These are phyloP conservation scores for Eimeria necatrix DNA, from an alignment of 169 alveolate species.

Conservation along the genomic window DNA sequence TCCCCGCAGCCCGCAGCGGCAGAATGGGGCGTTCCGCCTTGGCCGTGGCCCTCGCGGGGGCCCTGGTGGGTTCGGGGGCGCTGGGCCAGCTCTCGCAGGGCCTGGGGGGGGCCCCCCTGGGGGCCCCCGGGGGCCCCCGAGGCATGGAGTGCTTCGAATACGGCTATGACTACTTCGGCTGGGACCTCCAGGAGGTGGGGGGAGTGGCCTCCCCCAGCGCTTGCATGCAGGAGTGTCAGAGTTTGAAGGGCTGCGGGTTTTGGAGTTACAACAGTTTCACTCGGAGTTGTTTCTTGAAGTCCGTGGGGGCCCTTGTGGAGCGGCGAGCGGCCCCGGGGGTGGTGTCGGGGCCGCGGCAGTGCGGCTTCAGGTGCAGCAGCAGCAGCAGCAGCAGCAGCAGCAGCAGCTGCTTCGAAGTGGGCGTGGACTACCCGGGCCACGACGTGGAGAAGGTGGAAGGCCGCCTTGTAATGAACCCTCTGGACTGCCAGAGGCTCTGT, in stretches of 20 bases:
- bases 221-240: slow-evolving; percentile 33
- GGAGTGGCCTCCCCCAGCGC: background rate
- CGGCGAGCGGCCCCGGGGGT: background rate
- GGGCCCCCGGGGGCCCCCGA: background rate
- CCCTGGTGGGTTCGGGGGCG: background rate
- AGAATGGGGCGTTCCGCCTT: background rate
- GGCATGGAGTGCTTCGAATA: slow-evolving; percentile 34
- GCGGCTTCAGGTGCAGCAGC: too few species aligned
- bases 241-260: slow-evolving; percentile 26
- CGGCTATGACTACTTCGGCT: slow-evolving; percentile 25
- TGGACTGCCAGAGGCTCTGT: slow-evolving; percentile 65
- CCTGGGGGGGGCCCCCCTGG: too few species aligned
- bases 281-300: background rate
- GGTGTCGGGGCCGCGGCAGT: slow-evolving; percentile 41
- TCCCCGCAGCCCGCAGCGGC: too few species aligned
- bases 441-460: slow-evolving; percentile 74
- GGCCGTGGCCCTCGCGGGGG: background rate
- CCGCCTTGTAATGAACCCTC: slow-evolving; percentile 27
- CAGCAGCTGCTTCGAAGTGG: slow-evolving; percentile 37
- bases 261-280: slow-evolving; percentile 21
- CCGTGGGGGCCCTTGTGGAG: slow-evolving; percentile 19
- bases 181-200: background rate
- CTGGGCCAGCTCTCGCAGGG: too few species aligned
- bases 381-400: too few species aligned
- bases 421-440: slow-evolving; percentile 65